Evolutionary conservation across 352 stramenopile genomes (phyloP), one percentile per base, ranked within the genome.

Genomic region (Phytopythium vexans): DNA sequence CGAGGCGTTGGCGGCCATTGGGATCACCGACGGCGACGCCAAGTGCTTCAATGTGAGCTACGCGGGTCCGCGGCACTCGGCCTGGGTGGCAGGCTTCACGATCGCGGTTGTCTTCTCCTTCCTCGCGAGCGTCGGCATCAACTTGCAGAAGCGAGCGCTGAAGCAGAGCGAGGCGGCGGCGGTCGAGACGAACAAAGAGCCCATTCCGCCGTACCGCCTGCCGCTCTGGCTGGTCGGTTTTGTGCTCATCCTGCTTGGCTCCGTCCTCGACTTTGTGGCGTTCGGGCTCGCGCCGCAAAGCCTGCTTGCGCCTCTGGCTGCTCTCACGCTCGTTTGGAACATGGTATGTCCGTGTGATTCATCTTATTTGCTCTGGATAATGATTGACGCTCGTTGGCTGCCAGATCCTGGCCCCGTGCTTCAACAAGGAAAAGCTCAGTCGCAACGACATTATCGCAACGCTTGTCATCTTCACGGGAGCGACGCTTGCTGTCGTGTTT

Each of bases 301-400:
- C 49, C 59, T 97, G 0, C 51, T 97, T 40, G 88, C 86, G 1
- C 89, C 89, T 1, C 54, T 97, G 0, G 90, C 87, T 3, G 88
- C 89, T 7, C 70, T 97, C n/a, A 95, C 86, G 38, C 75, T 97
- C 9, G 90, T 96, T 14, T 97, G 87, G 82, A 97, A 97, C 62
- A 92, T 96, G 68, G 71, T 94, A 51, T 41, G 53, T 27, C 21
- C 21, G 21, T 27, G 21, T 27, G 21, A 27, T 27, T 33, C 12
- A n/a, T 32, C 6, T 47, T 47, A 14, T 54, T 40, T 41, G 40
- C 11, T 1, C 3, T 15, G 39, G 12, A 27, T 4, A n/a, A 15
- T 50, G 1, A 32, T 34, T 41, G n/a, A n/a, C 1, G 43, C 1
- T 52, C 4, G 10, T 16, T 49, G 12, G 27, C 41, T 12, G 41